Evolutionary conservation across 305 asterid species (phyloP), one percentile per base, ranked within the genome.

Genomic region (Galium porrigens): DNA sequence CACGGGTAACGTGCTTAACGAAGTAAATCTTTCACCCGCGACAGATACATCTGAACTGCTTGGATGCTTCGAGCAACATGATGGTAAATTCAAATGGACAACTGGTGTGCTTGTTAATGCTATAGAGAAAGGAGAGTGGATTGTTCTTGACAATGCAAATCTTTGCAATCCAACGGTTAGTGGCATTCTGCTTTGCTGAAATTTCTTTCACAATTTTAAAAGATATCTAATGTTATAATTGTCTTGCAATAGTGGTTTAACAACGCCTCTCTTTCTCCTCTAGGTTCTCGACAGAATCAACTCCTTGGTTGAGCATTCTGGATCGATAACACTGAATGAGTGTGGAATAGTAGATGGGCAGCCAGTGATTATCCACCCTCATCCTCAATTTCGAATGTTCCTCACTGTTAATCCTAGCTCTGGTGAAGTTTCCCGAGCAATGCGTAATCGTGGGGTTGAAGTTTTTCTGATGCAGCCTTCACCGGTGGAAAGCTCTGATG

Each of bases 231-330:
- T 14, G 30, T 66, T 55, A 36, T 22, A 9, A 55, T 12, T 75
- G 32, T 11, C 17, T 53, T 33, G 11, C 18, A 1, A 42, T 37
- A 14, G 29, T n/a, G 6, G 3, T 41, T 39, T 68, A 51, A 68
- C 56, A 57, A 73, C 63, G 30, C 48, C 30, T 77, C 66, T 60
- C 73, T 7, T 25, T 72, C 68, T 55, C 67, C 14, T 73, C 72
- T 85, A 92, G 99, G 97, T 94, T 81, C 99, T 94, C 68, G 99
- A 94, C 78, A 81, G 99, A 80, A 83, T 94, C 51, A 94, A 94
- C 82, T 94, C 99, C 60, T 82, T 94, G 82, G 99, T 94, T 68
- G 99, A 94, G 85, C 95, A 87, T 62, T 90, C 94, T 58, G 99
- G 99, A 71, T 90, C 97, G 46, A 94, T 94, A 72, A 86, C 92